Base-by-base conservation (phyloP, 2,329 filamentous ascomycete species). In the Penicillium crustosum region DNA sequence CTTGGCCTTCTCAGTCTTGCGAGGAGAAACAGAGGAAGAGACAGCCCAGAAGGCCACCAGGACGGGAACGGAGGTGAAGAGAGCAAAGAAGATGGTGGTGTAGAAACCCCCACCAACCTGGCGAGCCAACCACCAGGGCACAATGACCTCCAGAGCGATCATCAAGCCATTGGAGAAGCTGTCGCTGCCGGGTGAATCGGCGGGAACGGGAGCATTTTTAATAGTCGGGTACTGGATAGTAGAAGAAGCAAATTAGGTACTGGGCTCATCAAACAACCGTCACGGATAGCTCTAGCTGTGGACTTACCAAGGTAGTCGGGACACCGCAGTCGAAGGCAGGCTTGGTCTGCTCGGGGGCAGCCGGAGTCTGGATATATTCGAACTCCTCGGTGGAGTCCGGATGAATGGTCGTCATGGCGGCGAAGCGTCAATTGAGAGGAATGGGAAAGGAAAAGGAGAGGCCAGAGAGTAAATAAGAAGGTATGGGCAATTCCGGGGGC, bases 131-230 rank as follows among this genome's bases (percentile, higher is more conserved):
- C 90, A 97, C 75, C 83, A 86, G 27, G 94, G 93, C 43, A 95
- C 82, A 58, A 85, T 77, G 61, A 86, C 75, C 61, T 96, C 75
- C 61, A 93, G 75, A 66, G 83, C 82, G 75, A 91, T 81, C 66
- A 97, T 87, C 68, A 89, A 78, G 67, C 82, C 79, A 79, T 94
- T 96, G 79, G 89, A 93, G 86, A 97, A 99, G 77, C 81, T 87
- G 67, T 96, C 91, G 76, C 84, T 87, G 65, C 92, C 90, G 51
- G 91, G 81, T 50, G 86, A 90, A 75, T 99, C 94, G 65, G 93
- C 93, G 38, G 94, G 94, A 43, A 97, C 86, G 64, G 94, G 92
- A 49, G 88, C 90, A 86, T 97, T 97, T 75, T 95, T 90, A 79
- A 97, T 97, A 61, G 91, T 80, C 33, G 91, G 89, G 70, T 86